Base-by-base conservation (phyloP, 345 rosid species). In the Excoecaria cochinchinensis region DNA sequence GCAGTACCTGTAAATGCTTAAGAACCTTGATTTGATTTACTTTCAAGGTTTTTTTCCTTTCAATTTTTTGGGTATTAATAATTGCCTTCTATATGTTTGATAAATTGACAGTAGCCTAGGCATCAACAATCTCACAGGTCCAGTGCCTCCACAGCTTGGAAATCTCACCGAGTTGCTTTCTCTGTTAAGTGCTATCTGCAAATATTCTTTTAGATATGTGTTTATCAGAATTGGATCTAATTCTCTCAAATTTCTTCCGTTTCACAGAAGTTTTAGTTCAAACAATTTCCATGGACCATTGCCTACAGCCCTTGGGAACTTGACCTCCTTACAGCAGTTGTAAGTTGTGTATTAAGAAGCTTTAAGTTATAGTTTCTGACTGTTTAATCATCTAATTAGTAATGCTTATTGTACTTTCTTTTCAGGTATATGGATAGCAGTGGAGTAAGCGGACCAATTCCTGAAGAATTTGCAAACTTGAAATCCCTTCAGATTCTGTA, bases 371-470 rank as follows among this genome's bases (percentile, higher is more conserved):
- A 44, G 10, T 44, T 44, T 44, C 5, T 44, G 39, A 7, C 42
- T 5, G 25, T 53, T 31, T 31, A 31, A 38, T 24, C 7, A 17
- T 36, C 46, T n/a, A 66, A 73, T 46, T 8, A 8, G 15, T 17
- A 39, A 38, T 69, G 31, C 31, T 42, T n/a, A 15, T 65, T 42
- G 42, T 46, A 36, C 44, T 79, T 76, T 68, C 77, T 12, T 77
- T 79, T 76, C 84, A 86, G 88, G 81, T 85, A 87, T 73, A 65
- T 89, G 16, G 89, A 89, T 76, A 89, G 92, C 73, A 85, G 92
- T 76, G 92, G 90, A 76, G 86, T 81, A 52, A 83, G 85, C 46
- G 90, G 88, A 71, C 67, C 79, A 38, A 85, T 89, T 64, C 89
- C 90, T 24, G 76, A 46, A 48, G 88, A 87, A 78, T 76, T 89